Percentiles rank a stretch among this genome's conserved stretches.
Conservation (phyloP, 208 protist species). For the Leishmania gerbilli region DNA sequence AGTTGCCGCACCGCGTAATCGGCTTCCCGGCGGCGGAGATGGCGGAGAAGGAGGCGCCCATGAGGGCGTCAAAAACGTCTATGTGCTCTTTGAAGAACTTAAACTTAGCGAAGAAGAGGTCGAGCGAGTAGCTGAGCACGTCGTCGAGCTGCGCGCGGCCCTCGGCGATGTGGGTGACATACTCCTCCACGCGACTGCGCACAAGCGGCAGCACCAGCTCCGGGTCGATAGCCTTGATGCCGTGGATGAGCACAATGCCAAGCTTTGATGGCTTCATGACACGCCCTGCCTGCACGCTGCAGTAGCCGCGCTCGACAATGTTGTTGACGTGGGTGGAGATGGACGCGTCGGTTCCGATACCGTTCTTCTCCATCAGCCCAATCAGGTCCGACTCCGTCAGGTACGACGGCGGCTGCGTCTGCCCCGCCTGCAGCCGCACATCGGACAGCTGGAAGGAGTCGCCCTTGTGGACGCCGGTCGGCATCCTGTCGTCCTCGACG, state of each 20-base stretch:
- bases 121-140: constrained; percentile 81
- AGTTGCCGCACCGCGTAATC: constrained; percentile 92
- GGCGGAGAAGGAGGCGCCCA: constrained; percentile 93
- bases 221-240: constrained; percentile 93
- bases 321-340: constrained; percentile 99
- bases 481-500: constrained; percentile 81
- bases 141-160: constrained; percentile 79
- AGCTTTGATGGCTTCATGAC: constrained; percentile 94
- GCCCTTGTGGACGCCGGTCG: constrained; percentile 57
- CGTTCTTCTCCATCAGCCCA: constrained; percentile 96
- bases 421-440: constrained; percentile 74
- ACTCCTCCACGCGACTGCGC: constrained; percentile 91
- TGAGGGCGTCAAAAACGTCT: constrained; percentile 91
- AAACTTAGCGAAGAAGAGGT: constrained; percentile 92
- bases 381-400: constrained; percentile 98
- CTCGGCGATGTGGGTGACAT: constrained; percentile 93
- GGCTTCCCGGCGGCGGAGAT: constrained; percentile 81
- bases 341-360: constrained; percentile 99
- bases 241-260: constrained; percentile 92
- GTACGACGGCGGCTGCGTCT: constrained; percentile 94
- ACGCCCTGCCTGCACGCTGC: constrained; percentile 76
- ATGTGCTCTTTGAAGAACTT: constrained; percentile 93
- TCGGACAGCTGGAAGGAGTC: constrained; percentile 82
- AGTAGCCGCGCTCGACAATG: constrained; percentile 94
- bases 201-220: constrained; percentile 94